A percentile compares a stretch with the other conserved stretches of the same genome.
These are phyloP conservation scores for Morella rubra DNA, from an alignment of 306 rosid species.

Conservation along the genomic window DNA sequence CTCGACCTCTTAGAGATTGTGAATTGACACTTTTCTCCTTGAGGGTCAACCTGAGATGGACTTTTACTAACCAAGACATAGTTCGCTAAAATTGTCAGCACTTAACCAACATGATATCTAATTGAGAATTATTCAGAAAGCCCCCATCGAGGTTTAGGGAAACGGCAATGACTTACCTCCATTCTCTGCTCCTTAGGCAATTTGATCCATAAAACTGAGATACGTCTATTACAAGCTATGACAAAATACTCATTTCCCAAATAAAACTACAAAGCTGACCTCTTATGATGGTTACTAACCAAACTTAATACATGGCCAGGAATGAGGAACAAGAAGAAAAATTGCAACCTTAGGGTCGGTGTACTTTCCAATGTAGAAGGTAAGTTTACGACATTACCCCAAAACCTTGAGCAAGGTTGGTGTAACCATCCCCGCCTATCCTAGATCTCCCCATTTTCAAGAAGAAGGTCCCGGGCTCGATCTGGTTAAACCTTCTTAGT, in stretches of 20 bases:
- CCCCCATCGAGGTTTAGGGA: not conserved
- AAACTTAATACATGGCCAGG: not conserved
- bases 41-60: not conserved
- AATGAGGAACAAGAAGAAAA: no score
- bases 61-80: not conserved
- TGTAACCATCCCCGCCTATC: no score
- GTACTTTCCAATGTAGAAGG: not conserved
- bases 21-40: not conserved
- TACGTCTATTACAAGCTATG: no score
- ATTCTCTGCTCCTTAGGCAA: no score
- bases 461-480: no score
- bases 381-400: not conserved
- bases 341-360: not conserved
- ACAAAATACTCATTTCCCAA: not conserved
- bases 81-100: no score
- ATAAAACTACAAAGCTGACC: not conserved
- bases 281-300: not conserved
- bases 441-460: no score
- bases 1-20: not conserved
- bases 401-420: not conserved
- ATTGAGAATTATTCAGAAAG: no score
- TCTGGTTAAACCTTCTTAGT: no score
- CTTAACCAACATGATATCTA: no score
- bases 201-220: no score
- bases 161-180: not conserved